A percentile compares a stretch with the other conserved stretches of the same genome.
These are phyloP conservation scores for Vanrija sp. DNA, from an alignment of 1,284 basidiomycete genomes.

Conservation along the genomic window DNA sequence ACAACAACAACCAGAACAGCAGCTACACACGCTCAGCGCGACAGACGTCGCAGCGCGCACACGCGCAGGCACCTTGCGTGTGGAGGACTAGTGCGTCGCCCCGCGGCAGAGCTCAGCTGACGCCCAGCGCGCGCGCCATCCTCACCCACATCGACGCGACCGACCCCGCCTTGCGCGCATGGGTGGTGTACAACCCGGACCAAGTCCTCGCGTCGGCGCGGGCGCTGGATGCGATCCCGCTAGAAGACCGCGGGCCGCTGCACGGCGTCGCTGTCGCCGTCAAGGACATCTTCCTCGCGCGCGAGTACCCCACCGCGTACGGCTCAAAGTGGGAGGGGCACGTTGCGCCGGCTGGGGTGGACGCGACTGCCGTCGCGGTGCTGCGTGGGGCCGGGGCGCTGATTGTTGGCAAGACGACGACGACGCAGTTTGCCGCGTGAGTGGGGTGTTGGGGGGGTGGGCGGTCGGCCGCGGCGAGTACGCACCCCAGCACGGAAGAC, in stretches of 20 bases:
- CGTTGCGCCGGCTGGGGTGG: constrained; percentile 17
- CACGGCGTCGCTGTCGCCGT: constrained; percentile 34
- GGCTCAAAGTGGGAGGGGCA: constrained; percentile 28
- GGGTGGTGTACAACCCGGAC: constrained; percentile 30
- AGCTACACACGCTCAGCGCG: constrained; percentile 11
- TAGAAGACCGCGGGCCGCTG: constrained; percentile 24
- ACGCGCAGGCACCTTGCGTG: constrained; percentile 19
- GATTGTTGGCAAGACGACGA: constrained; percentile 42
- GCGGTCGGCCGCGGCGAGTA: too few species aligned
- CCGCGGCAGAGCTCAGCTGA: background rate
- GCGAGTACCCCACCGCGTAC: constrained; percentile 37
- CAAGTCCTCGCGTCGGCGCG: constrained; percentile 23
- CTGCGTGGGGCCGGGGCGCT: constrained; percentile 31
- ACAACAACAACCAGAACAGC: too few species aligned
- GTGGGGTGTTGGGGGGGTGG: background rate
- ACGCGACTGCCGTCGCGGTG: constrained; percentile 25
- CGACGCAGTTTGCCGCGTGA: constrained; percentile 37
- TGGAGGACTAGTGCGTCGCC: constrained; percentile 25
- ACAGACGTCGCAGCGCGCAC: constrained; percentile 19
- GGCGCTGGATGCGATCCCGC: constrained; percentile 29
- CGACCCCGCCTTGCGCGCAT: constrained; percentile 23
- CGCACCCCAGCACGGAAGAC: too few species aligned
- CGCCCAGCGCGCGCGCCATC: constrained; percentile 18
- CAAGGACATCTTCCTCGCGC: constrained; percentile 33
- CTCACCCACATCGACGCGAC: constrained; percentile 18